A percentile compares a stretch with the other conserved stretches of the same genome.
These are phyloP conservation scores for Haplosporangium sp. DNA, from an alignment of 371 early-diverging fungal species.

Conservation along the genomic window DNA sequence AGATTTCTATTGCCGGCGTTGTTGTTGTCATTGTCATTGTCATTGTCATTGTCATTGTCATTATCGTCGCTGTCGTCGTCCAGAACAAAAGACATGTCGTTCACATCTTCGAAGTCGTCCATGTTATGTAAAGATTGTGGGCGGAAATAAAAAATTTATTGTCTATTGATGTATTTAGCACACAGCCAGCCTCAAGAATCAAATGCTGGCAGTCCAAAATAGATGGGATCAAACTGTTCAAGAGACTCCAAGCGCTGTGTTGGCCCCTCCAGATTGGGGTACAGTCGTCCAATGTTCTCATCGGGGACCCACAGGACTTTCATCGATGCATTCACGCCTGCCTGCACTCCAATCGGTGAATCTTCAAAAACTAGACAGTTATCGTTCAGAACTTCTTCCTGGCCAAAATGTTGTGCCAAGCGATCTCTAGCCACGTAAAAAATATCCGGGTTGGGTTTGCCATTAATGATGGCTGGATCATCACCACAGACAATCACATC, in stretches of 20 bases:
- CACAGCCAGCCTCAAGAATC: neutral
- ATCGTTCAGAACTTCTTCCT: constrained; percentile 61
- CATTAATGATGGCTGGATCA: constrained; percentile 77
- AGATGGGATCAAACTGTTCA: constrained; percentile 76
- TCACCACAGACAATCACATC: constrained; percentile 88
- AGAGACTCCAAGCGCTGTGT: constrained; percentile 66
- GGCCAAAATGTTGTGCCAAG: constrained; percentile 52
- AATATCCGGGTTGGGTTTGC: constrained; percentile 94
- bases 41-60: constrained; percentile 1
- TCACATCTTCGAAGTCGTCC: constrained; percentile 18
- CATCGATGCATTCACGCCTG: constrained; percentile 88
- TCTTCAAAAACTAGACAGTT: constrained; percentile 95
- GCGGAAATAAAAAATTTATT: neutral
- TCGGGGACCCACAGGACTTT: constrained; percentile 89
- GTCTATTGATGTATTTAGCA: too few species aligned
- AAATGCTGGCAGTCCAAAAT: constrained; percentile 57
- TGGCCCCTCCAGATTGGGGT: constrained; percentile 53
- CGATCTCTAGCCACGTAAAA: constrained; percentile 77
- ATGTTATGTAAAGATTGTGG: neutral
- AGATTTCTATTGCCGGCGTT: neutral
- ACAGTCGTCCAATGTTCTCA: constrained; percentile 54
- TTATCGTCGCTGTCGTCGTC: constrained; percentile 6
- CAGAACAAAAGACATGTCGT: constrained; percentile 12
- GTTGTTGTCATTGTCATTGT: neutral
- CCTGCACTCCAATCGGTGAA: constrained; percentile 84